Base-by-base conservation (phyloP, 2,329 filamentous ascomycete genomes). In the Alternaria arbusti region DNA sequence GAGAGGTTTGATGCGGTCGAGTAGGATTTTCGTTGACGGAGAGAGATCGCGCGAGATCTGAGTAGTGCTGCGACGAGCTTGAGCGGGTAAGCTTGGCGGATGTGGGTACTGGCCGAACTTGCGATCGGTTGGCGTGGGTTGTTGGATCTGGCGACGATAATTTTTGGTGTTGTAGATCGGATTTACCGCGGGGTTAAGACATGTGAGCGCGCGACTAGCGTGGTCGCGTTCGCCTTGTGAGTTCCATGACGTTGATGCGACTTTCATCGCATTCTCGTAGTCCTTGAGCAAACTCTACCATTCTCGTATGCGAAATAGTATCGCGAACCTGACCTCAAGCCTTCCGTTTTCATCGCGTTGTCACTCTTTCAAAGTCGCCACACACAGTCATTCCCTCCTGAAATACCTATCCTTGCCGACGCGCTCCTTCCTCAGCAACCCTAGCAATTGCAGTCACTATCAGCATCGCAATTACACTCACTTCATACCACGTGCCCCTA, bases 101-200 rank as follows among this genome's bases (percentile, higher is more conserved):
- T 32, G 28, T 20, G 46, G 51, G 40, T 56, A 28, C 7, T 28
- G 44, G 17, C 9, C 26, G 59, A 44, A 25, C 46, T 51, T 58
- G 54, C 55, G 54, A 58, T 50, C 17, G 46, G 47, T 56, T 61
- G 56, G 28, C 49, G 57, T 51, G 44, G 55, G 55, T 26, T 57
- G 64, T 67, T 63, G 63, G 57, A 69, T 62, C 51, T 59, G 63
- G 56, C 43, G 52, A 64, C 55, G 66, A 69, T 64, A 52, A 50
- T 75, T 74, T 73, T 73, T 66, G 69, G 65, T 56, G 61, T 65
- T 65, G 64, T 47, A 40, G 47, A 45, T 26, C 51, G 44, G 47
- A 47, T 30, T 66, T 72, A 72, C 71, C 67, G 70, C 73, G 52
- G 61, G 50, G 44, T 61, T 71, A 71, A 67, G 56, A 46, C 45